Conservation (phyloP, 768 basidiomycete genomes). For the Rhizopogon vinicolor region DNA sequence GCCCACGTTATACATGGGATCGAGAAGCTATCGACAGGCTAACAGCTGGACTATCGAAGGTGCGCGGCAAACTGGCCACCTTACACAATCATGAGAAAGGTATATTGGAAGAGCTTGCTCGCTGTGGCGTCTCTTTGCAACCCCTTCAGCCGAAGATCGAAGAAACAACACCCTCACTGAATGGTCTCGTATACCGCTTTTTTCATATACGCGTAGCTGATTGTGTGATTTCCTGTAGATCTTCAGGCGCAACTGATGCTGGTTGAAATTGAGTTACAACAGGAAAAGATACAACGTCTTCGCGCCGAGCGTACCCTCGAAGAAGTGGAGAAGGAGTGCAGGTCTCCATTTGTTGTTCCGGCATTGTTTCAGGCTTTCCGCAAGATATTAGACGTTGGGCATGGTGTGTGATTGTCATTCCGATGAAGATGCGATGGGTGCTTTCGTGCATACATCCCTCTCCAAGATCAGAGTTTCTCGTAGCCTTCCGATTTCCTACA, state of each 20-base stretch:
- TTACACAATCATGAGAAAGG: slow-evolving; percentile 19
- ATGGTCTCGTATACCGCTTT: neutral
- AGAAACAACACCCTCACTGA: neutral
- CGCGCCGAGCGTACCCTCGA: slow-evolving; percentile 40
- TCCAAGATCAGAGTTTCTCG: neutral
- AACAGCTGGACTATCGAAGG: slow-evolving; percentile 22
- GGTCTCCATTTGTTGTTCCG: slow-evolving; percentile 54
- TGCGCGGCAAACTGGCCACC: slow-evolving; percentile 17
- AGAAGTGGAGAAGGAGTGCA: slow-evolving; percentile 48
- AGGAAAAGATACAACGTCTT: slow-evolving; percentile 32
- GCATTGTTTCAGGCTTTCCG: slow-evolving; percentile 53
- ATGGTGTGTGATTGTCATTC: neutral
- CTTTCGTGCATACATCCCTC: neutral
- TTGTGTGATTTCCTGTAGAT: slow-evolving; percentile 10
- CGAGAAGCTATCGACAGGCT: slow-evolving; percentile 8
- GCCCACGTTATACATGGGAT: neutral
- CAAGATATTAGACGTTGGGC: slow-evolving; percentile 36
- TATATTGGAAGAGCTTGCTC: slow-evolving; percentile 18
- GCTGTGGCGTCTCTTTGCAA: slow-evolving; percentile 8
- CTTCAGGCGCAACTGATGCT: slow-evolving; percentile 20
- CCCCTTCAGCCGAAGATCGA: neutral
- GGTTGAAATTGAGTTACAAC: slow-evolving; percentile 31
- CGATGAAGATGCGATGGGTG: neutral
- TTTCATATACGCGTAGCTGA: neutral
- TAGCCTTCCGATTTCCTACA: no score